phyloP scores from a whole-genome alignment of 225 moss, liverwort and hornwort genomes.

The Takakia lepidozioides region DNA sequence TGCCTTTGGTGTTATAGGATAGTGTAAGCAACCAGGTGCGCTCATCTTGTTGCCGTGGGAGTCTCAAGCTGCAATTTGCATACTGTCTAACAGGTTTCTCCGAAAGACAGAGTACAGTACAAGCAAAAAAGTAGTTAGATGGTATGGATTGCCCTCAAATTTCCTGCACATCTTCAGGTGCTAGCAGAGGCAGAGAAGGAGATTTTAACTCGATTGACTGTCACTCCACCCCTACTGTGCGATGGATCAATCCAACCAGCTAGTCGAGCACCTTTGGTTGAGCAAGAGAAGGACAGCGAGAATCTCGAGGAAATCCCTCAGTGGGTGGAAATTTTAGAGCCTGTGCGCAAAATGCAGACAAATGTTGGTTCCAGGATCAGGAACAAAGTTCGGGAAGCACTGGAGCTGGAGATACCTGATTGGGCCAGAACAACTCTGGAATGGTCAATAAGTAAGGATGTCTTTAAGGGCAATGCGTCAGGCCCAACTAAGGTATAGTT shows the following conservation, averaged over 20 bases:
- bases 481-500: conserved; percentile 85
- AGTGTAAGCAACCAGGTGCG: not conserved
- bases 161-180: too few species aligned
- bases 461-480: conserved; percentile 95
- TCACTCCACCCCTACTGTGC: too few species aligned
- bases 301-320: conserved; percentile 44
- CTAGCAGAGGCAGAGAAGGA: conserved; percentile 95
- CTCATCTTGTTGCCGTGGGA: too few species aligned
- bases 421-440: conserved; percentile 74
- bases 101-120: too few species aligned
- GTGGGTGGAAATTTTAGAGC: conserved; percentile 80
- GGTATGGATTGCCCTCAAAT: too few species aligned
- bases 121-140: too few species aligned
- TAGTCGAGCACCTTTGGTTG: conserved; percentile 8
- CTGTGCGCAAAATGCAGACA: conserved; percentile 85
- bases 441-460: conserved; percentile 80
- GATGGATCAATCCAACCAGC: too few species aligned
- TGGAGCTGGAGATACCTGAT: conserved; percentile 70
- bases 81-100: too few species aligned
- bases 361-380: conserved; percentile 95
- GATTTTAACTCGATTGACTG: conserved; percentile 40
- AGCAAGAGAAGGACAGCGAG: conserved; percentile 24
- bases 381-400: conserved; percentile 82
- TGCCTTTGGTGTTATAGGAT: not conserved
- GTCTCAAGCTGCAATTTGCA: too few species aligned